Conservation (phyloP, 2,329 filamentous ascomycete genomes). For the Neurospora crassa region DNA sequence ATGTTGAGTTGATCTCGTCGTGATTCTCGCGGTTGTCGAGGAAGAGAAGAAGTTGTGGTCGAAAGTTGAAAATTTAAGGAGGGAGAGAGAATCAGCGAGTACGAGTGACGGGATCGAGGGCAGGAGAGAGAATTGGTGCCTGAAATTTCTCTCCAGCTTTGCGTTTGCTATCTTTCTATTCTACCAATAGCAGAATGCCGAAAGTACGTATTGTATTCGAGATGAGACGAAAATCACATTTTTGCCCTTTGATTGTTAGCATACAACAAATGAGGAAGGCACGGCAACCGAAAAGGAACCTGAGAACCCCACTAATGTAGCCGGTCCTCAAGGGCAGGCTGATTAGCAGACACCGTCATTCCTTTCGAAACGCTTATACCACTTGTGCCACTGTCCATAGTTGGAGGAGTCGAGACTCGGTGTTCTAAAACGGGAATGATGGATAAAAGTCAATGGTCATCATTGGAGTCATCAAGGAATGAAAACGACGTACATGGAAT, state of each 20-base stretch:
- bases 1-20: not conserved
- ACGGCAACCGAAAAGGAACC: not conserved
- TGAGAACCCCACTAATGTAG: not conserved
- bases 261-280: not conserved
- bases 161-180: not conserved
- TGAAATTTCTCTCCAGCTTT: not conserved
- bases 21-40: not conserved
- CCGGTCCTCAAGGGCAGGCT: not conserved
- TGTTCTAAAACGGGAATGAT: no score
- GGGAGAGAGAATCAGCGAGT: not conserved
- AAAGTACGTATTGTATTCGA: not conserved
- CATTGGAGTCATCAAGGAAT: no score
- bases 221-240: not conserved
- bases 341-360: not conserved
- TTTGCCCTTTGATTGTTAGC: not conserved
- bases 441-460: no score
- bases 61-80: not conserved
- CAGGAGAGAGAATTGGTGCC: not conserved
- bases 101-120: not conserved
- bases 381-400: not conserved
- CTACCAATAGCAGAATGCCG: not conserved
- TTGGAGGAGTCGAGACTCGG: no score
- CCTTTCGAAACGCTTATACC: not conserved
- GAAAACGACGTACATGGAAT: no score
- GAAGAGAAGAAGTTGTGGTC: not conserved